Percentiles rank a stretch among this genome's conserved stretches.
Evolutionary conservation across 768 basidiomycete species (phyloP).

Genomic region (Hypholoma fasciculare): DNA sequence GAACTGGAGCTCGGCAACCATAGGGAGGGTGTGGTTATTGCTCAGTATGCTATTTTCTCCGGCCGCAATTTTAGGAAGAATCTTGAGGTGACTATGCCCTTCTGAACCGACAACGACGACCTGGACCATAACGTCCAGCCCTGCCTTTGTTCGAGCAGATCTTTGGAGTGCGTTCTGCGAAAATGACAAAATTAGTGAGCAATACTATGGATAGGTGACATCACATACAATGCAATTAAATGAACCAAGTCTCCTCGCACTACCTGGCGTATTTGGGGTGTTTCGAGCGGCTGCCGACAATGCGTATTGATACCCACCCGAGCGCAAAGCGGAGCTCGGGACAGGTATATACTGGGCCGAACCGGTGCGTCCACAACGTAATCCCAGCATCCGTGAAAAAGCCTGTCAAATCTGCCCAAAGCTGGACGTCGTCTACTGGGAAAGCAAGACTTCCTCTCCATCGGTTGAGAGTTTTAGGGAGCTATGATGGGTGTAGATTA

Average conservation of each 20-base stretch:
- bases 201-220: background rate
- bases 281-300: background rate
- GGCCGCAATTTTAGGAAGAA: conserved; percentile 20
- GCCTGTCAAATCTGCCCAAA: background rate
- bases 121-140: conserved; percentile 17
- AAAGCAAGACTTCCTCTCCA: background rate
- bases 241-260: background rate
- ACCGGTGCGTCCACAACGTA: background rate
- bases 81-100: conserved; percentile 21
- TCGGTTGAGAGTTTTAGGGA: background rate
- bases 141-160: conserved; percentile 14
- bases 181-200: too few species aligned
- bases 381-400: background rate
- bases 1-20: conserved; percentile 23
- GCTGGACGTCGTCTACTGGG: background rate
- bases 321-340: background rate
- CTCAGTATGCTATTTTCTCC: conserved; percentile 10
- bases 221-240: background rate
- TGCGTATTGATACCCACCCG: background rate
- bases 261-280: background rate
- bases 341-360: too few species aligned
- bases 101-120: conserved; percentile 14
- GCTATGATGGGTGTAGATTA: background rate
- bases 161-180: background rate
- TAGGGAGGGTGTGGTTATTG: conserved; percentile 27